Percentiles rank a stretch among this genome's conserved stretches.
Evolutionary conservation across 106 monocot species (phyloP).

Genomic region (Posidonia australis): DNA sequence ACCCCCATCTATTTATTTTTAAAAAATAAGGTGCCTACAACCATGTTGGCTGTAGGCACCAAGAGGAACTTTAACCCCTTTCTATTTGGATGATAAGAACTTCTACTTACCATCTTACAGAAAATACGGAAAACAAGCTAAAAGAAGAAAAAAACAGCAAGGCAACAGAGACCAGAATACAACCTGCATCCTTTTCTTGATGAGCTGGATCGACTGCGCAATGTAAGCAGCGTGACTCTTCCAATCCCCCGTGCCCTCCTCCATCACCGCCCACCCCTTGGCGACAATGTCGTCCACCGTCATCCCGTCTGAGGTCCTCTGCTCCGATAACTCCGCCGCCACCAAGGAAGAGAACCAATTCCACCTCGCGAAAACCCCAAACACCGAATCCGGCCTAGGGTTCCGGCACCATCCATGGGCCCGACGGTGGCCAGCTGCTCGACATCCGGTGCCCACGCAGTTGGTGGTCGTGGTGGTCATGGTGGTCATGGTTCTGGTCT

Average conservation of each 20-base stretch:
- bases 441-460: not conserved
- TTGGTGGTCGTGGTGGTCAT: not conserved
- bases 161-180: not conserved
- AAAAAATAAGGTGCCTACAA: too few species aligned
- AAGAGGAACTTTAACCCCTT: too few species aligned
- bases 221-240: constrained; percentile 85
- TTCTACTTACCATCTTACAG: too few species aligned
- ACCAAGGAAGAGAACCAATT: constrained; percentile 29
- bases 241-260: constrained; percentile 70
- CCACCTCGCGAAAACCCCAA: not conserved
- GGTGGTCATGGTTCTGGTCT: not conserved
- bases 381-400: not conserved
- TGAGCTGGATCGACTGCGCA: constrained; percentile 68
- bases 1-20: too few species aligned
- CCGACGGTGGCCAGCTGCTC: not conserved
- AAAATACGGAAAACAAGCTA: too few species aligned
- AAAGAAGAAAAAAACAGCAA: too few species aligned
- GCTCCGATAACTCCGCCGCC: constrained; percentile 17
- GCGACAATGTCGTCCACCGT: constrained; percentile 62
- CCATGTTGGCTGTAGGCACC: too few species aligned
- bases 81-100: too few species aligned
- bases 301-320: constrained; percentile 62
- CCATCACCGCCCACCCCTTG: constrained; percentile 71
- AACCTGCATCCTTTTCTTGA: constrained; percentile 93
- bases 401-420: not conserved